phyloP scores from a whole-genome alignment of 257 asterid species.

The Lycium barbarum region DNA sequence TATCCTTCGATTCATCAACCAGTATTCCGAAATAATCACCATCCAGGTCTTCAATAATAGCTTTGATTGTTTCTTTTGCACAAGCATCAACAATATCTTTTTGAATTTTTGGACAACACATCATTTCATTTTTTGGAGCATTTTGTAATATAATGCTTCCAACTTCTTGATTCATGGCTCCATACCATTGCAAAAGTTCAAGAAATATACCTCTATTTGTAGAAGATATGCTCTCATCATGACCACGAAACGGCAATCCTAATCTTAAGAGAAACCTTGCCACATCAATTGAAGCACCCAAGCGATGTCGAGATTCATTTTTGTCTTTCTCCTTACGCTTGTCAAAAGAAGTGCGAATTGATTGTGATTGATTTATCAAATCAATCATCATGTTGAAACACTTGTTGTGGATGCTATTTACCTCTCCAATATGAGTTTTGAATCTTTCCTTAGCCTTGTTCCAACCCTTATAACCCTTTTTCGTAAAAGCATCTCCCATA shows the following conservation, averaged over 20 bases:
- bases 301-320: neutral
- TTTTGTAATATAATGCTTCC: neutral
- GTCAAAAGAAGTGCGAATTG: no score
- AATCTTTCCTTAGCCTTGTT: neutral
- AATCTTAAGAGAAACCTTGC: neutral
- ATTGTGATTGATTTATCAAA: no score
- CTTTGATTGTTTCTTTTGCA: neutral
- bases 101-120: constrained; percentile 6
- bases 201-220: constrained; percentile 10
- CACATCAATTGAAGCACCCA: constrained; percentile 15
- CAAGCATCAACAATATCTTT: neutral
- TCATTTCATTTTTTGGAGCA: constrained; percentile 16
- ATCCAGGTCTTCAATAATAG: neutral
- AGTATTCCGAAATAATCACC: neutral
- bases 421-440: neutral
- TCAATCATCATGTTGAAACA: no score
- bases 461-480: neutral
- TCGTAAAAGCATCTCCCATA: neutral
- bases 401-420: neutral
- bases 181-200: neutral
- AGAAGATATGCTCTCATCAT: neutral
- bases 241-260: neutral
- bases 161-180: neutral
- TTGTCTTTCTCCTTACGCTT: no score
- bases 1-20: neutral